Percentiles rank a stretch among this genome's conserved stretches.
Conservation (phyloP, 768 basidiomycete genomes). For the Wakefieldia striispora region DNA sequence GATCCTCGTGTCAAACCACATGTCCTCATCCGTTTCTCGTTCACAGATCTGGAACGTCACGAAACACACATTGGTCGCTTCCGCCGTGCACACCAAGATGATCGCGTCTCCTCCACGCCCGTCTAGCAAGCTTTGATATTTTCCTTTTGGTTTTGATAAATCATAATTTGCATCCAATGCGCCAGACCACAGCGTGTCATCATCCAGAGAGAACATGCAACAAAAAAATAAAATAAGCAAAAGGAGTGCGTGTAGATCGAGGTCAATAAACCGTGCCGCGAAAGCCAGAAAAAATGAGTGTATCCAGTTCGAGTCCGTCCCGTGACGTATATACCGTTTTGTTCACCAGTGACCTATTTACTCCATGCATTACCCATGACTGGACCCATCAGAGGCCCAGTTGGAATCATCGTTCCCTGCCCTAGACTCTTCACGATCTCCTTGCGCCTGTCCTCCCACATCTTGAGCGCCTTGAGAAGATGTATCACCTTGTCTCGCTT, state of each 20-base stretch:
- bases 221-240: neutral
- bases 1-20: neutral
- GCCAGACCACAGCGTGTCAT: slow-evolving; percentile 3
- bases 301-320: slow-evolving; percentile 11
- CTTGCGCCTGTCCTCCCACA: slow-evolving; percentile 76
- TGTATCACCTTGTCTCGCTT: slow-evolving; percentile 80
- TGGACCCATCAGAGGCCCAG: slow-evolving; percentile 11
- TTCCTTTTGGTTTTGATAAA: neutral
- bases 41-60: slow-evolving; percentile 56
- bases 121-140: slow-evolving; percentile 19
- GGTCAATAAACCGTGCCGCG: slow-evolving; percentile 6
- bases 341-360: neutral
- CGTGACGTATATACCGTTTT: neutral
- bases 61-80: slow-evolving; percentile 49
- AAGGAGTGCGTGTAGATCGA: slow-evolving; percentile 1
- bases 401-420: slow-evolving; percentile 25
- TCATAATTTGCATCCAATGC: slow-evolving; percentile 9
- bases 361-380: slow-evolving; percentile 4
- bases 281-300: slow-evolving; percentile 19
- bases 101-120: slow-evolving; percentile 33
- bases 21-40: neutral
- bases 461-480: slow-evolving; percentile 70
- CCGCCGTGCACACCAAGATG: slow-evolving; percentile 58
- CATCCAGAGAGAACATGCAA: slow-evolving; percentile 1
- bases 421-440: slow-evolving; percentile 55